Percentiles rank a stretch among this genome's conserved stretches.
Evolutionary conservation across 1,284 basidiomycete genomes (phyloP).

Genomic region (Inonotus obliquus): DNA sequence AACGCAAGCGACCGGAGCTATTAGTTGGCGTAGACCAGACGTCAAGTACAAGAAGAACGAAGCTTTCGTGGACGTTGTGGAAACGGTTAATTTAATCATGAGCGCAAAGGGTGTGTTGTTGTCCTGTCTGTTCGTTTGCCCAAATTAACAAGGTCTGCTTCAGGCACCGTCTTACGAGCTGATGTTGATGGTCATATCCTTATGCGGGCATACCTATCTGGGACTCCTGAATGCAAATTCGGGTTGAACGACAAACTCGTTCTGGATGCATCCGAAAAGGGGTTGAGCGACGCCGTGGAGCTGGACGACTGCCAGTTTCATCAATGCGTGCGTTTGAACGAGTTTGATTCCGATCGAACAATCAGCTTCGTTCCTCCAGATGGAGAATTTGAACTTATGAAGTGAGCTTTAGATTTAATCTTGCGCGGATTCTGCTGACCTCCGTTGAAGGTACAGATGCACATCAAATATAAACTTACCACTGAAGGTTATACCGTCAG

Average conservation of each 20-base stretch:
- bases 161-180: conserved; percentile 88
- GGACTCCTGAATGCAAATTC: conserved; percentile 97
- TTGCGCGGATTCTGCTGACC: conserved; percentile 10
- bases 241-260: conserved; percentile 98
- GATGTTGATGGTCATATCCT: conserved; percentile 98
- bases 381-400: conserved; percentile 98
- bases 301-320: conserved; percentile 98
- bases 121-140: background rate
- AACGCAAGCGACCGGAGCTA: conserved; percentile 91
- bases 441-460: conserved; percentile 74
- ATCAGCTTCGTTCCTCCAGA: conserved; percentile 98
- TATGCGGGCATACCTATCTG: conserved; percentile 96
- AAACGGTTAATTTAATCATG: conserved; percentile 95
- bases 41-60: conserved; percentile 99
- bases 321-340: conserved; percentile 93
- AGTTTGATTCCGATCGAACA: conserved; percentile 89
- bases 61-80: conserved; percentile 96
- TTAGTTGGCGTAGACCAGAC: conserved; percentile 89
- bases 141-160: background rate
- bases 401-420: conserved; percentile 38
- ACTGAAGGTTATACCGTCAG: conserved; percentile 84
- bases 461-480: conserved; percentile 96
- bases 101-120: conserved; percentile 77
- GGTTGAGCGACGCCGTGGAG: conserved; percentile 78
- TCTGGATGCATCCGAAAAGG: conserved; percentile 81